A percentile compares a stretch with the other conserved stretches of the same genome.
phyloP scores from a whole-genome alignment of 202 grass and related monocot species.

The Zizania palustris region DNA sequence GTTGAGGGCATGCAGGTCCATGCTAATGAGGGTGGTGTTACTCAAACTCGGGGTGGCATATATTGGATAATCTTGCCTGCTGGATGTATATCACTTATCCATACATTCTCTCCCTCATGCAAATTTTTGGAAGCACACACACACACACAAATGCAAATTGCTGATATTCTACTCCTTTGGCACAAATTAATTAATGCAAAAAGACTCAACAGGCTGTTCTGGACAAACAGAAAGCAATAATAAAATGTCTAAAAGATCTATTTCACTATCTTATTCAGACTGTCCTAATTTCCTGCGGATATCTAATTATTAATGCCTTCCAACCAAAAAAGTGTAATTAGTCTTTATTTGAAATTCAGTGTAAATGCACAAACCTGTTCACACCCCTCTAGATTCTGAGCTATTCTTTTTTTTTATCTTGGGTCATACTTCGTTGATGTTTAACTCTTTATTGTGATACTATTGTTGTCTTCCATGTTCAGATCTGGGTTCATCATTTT shows the following conservation, averaged over 20 bases:
- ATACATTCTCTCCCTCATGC: conserved; percentile 6
- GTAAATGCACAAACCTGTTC: neutral
- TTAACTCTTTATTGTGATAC: conserved; percentile 2
- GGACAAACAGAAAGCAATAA: conserved; percentile 9
- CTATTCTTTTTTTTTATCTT: neutral
- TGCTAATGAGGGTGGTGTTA: conserved; percentile 90
- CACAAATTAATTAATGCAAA: conserved; percentile 1
- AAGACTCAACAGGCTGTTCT: neutral
- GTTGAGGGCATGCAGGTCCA: conserved; percentile 97
- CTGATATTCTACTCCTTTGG: neutral
- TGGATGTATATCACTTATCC: conserved; percentile 78
- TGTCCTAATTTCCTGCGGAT: conserved; percentile 18
- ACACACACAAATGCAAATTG: conserved; percentile 3
- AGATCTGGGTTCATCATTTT: conserved; percentile 99
- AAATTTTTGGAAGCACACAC: conserved; percentile 8
- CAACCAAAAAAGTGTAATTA: conserved; percentile 9
- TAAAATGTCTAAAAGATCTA: neutral
- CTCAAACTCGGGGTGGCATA: conserved; percentile 92
- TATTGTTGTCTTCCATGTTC: conserved; percentile 40
- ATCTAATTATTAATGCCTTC: neutral
- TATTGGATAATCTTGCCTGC: conserved; percentile 99
- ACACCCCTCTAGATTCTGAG: conserved; percentile 13
- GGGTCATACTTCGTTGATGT: neutral
- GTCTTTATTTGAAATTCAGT: neutral
- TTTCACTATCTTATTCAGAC: neutral